Conservation (phyloP, 164 flowering plant genomes). For the Kalanchoe fedtschenkoi region DNA sequence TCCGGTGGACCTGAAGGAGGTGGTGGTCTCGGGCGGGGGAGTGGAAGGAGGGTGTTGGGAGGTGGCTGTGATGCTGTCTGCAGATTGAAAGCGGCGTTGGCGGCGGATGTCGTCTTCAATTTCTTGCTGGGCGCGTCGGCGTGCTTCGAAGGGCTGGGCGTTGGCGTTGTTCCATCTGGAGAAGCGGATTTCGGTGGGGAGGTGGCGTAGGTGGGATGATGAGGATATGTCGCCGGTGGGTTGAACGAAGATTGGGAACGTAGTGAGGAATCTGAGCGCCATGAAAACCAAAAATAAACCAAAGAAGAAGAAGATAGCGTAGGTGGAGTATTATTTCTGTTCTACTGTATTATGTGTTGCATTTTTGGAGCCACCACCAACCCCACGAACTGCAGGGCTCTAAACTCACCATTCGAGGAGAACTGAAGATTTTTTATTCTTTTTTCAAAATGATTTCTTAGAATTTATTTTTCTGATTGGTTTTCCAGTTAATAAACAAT, state of each 20-base stretch:
- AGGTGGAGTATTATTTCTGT: too few species aligned
- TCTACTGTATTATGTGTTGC: too few species aligned
- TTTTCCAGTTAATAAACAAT: too few species aligned
- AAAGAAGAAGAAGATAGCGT: too few species aligned
- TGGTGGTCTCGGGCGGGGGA: constrained; percentile 12
- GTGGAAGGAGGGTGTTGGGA: constrained; percentile 9
- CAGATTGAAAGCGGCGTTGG: constrained; percentile 47
- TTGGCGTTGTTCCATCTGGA: constrained; percentile 93
- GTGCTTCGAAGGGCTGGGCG: constrained; percentile 44
- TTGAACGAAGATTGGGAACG: constrained; percentile 51
- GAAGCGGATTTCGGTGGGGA: constrained; percentile 49
- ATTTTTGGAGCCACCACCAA: too few species aligned
- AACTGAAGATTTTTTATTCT: too few species aligned
- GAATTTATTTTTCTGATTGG: too few species aligned
- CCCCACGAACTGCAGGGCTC: too few species aligned
- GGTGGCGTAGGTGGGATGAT: constrained; percentile 13
- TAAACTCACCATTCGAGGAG: too few species aligned
- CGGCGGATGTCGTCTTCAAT: constrained; percentile 71
- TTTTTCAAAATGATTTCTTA: too few species aligned
- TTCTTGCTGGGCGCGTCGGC: constrained; percentile 40
- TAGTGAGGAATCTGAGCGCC: constrained; percentile 36
- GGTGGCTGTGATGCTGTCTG: constrained; percentile 29
- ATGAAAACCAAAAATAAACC: too few species aligned
- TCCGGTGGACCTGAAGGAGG: constrained; percentile 48
- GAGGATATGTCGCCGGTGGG: constrained; percentile 13